These are phyloP conservation scores for Hibiscus trionum DNA, from an alignment of 345 rosid species.

Conservation along the genomic window DNA sequence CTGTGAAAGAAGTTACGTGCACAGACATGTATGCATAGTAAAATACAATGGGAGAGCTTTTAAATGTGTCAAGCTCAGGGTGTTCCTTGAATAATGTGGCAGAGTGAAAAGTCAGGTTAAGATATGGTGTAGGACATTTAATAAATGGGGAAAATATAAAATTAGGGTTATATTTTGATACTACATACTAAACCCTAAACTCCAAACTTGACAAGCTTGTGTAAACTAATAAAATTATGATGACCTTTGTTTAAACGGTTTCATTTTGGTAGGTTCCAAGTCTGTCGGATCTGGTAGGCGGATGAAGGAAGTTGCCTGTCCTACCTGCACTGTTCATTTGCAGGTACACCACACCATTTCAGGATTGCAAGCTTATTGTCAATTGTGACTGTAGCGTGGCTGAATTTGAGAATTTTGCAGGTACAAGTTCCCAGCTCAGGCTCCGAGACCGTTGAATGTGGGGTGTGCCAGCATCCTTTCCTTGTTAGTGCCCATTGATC, in stretches of 20 bases:
- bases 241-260: neutral
- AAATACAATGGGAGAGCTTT: neutral
- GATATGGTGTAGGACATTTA: neutral
- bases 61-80: neutral
- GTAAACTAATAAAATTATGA: neutral
- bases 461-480: slow-evolving; percentile 96
- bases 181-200: too few species aligned
- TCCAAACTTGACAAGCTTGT: too few species aligned
- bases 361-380: neutral
- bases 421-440: slow-evolving; percentile 98
- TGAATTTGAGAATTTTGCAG: slow-evolving; percentile 33
- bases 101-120: neutral
- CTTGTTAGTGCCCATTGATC: slow-evolving; percentile 80
- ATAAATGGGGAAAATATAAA: neutral
- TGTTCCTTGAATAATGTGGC: neutral
- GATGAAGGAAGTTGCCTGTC: slow-evolving; percentile 97
- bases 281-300: slow-evolving; percentile 68
- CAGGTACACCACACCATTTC: slow-evolving; percentile 43
- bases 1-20: neutral
- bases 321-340: slow-evolving; percentile 93
- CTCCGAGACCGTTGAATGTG: slow-evolving; percentile 97
- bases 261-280: slow-evolving; percentile 42
- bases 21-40: neutral
- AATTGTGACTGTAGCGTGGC: neutral
- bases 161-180: too few species aligned